Base-by-base conservation (phyloP, 2,329 filamentous ascomycete genomes). In the Daldinia sp. region DNA sequence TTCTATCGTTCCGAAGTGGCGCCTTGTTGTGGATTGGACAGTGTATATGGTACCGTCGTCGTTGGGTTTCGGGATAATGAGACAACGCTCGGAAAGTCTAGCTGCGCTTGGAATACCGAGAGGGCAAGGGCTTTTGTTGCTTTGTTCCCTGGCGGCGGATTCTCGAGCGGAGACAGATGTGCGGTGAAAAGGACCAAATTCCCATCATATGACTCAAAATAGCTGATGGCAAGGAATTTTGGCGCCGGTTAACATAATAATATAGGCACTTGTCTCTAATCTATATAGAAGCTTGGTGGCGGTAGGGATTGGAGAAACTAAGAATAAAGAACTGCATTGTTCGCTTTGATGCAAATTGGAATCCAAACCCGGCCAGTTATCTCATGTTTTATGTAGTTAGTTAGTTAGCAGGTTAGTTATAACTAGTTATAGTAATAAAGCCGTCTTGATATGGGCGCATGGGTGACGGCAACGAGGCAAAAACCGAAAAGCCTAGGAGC, bases 191-290 rank as follows among this genome's bases (percentile, higher is more conserved):
- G 49, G 54, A 41, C 65, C 56, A 64, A 57, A 9, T 48, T 48
- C n/a, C n/a, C 60, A 58, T 64, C 65, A 69, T 63, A 67, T 69
- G 67, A 69, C 66, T 64, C 63, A 64, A 52, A 15, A n/a, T 45
- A n/a, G 61, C 52, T 48, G 50, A 52, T 58, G 59, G 57, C 45
- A 48, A 32, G 51, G 41, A 61, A 47, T 51, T 27, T 47, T 63
- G 57, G 57, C 58, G 43, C 47, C 55, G 29, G 50, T 52, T 60
- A 57, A 63, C 43, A 45, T 21, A 37, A 43, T 13, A 25, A 3
- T 43, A 45, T 35, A 35, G 60, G 29, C 37, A 58, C 35, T n/a
- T 55, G 39, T 47, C 29, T 49, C 52, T 41, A 27, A 50, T 62
- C 49, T 47, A 50, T 62, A 43, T 47, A 63, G 58, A 65, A 56